Evolutionary conservation across 352 stramenopile species (phyloP), one percentile per base, ranked within the genome.

Genomic region (Blastocystis sp.): DNA sequence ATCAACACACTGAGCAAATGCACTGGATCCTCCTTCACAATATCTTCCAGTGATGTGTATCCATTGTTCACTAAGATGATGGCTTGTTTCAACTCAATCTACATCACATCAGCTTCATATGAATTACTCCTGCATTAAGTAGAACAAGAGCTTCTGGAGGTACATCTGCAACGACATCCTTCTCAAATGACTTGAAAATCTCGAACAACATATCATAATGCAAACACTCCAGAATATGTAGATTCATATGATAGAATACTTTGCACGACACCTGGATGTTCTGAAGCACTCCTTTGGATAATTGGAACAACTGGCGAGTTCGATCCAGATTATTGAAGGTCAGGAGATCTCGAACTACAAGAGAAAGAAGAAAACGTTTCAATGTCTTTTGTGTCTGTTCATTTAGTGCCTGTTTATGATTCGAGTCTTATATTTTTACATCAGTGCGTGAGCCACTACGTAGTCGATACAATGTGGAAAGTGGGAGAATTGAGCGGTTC

Each of bases 211-310:
- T 24, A 61, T 81, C 71, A 37, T 49, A 81, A 35, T 81, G 71
- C 27, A 81, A n/a, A 39, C 46, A 65, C 49, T 81, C 57, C 43
- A 81, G 39, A 14, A 81, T 42, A 2, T 42, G 49, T 32, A 81
- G 71, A 39, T 81, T 81, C 46, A 65, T 63, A 37, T 81, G 71
- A 52, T 65, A 81, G 27, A 81, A 81, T 35, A 81, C 71, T 32
- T 58, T 63, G 32, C 52, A 81, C n/a, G 39, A 52, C n/a, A 65
- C 65, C 71, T 81, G 71, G 4, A 81, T n/a, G 29, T 46, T 66
- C 29, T 81, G 71, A 32, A 81, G 49, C 46, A 46, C 51, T 0
- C 71, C 71, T 43, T 63, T 81, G 24, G 46, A 52, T 11, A 81
- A n/a, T 81, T 56, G 32, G 35, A 81, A 81, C 16, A 81, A 16